phyloP scores from a whole-genome alignment of 1,139 yeast genomes.

The Protomyces arabidopsidicola region DNA sequence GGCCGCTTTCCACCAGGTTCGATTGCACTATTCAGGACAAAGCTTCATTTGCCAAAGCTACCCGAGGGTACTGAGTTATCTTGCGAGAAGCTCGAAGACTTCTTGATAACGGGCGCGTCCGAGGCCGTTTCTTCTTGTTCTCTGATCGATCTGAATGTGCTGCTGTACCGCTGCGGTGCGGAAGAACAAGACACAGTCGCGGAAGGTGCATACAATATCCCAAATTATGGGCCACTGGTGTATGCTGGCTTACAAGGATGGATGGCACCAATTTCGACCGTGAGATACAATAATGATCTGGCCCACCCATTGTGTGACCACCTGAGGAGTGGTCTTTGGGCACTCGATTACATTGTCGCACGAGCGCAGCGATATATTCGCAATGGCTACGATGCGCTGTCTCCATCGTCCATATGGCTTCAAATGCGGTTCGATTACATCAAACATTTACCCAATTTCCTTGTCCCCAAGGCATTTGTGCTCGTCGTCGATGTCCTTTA shows the following conservation, averaged over 20 bases:
- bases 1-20: conserved; percentile 79
- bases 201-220: conserved; percentile 69
- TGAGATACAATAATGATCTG: conserved; percentile 66
- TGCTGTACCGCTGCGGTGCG: conserved; percentile 72
- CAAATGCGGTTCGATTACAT: conserved; percentile 60
- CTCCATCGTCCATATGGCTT: conserved; percentile 64
- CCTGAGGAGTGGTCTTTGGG: conserved; percentile 82
- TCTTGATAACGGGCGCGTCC: conserved; percentile 65
- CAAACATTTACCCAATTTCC: conserved; percentile 63
- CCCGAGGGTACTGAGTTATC: conserved; percentile 39
- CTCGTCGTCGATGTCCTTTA: conserved; percentile 73
- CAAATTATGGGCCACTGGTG: conserved; percentile 64
- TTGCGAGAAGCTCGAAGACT: conserved; percentile 62
- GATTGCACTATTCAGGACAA: conserved; percentile 74
- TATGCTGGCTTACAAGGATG: conserved; percentile 95
- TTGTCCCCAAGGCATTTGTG: conserved; percentile 83
- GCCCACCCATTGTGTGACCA: conserved; percentile 82
- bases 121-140: conserved; percentile 61
- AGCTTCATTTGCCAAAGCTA: conserved; percentile 30
- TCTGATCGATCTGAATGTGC: conserved; percentile 66
- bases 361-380: conserved; percentile 55
- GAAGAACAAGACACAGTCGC: conserved; percentile 80
- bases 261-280: conserved; percentile 61
- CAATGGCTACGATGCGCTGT: conserved; percentile 46
- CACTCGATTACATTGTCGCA: conserved; percentile 66